Percentiles rank a stretch among this genome's conserved stretches.
Evolutionary conservation across 306 rosid species (phyloP).

Genomic region (Quillaja saponaria): DNA sequence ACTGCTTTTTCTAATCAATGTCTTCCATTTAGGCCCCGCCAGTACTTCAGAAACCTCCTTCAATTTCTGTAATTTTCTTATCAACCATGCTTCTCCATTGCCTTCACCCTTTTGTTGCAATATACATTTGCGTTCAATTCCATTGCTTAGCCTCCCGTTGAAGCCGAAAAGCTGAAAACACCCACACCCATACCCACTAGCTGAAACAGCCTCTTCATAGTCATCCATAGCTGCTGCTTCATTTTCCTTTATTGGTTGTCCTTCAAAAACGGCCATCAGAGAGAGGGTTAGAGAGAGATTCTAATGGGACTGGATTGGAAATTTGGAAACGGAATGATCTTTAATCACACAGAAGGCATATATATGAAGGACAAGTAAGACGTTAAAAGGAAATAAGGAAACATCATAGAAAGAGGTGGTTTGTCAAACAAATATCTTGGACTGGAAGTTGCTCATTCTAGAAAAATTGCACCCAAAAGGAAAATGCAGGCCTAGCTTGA

Average conservation of each 20-base stretch:
- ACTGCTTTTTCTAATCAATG: constrained; percentile 61
- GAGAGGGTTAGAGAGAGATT: constrained; percentile 11
- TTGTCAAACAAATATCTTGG: no score
- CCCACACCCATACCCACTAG: constrained; percentile 45
- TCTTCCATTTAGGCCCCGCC: constrained; percentile 83
- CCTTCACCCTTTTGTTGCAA: constrained; percentile 24
- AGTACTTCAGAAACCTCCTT: constrained; percentile 59
- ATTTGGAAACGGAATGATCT: no score
- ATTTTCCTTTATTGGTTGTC: constrained; percentile 37
- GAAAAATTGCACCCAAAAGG: no score
- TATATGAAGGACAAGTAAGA: no score
- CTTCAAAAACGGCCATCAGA: constrained; percentile 40
- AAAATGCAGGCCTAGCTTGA: no score
- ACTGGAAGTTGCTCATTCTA: no score
- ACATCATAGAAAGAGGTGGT: no score
- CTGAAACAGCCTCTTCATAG: constrained; percentile 25
- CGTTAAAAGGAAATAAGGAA: no score
- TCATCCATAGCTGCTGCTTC: constrained; percentile 30
- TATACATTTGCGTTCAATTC: constrained; percentile 24
- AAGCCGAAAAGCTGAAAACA: constrained; percentile 44
- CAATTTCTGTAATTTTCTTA: constrained; percentile 41
- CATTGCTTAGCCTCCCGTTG: constrained; percentile 27
- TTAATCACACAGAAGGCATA: no score
- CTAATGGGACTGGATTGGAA: no score
- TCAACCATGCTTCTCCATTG: constrained; percentile 50